Evolutionary conservation across 306 rosid species (phyloP), one percentile per base, ranked within the genome.

Genomic region (Acacia confusa): DNA sequence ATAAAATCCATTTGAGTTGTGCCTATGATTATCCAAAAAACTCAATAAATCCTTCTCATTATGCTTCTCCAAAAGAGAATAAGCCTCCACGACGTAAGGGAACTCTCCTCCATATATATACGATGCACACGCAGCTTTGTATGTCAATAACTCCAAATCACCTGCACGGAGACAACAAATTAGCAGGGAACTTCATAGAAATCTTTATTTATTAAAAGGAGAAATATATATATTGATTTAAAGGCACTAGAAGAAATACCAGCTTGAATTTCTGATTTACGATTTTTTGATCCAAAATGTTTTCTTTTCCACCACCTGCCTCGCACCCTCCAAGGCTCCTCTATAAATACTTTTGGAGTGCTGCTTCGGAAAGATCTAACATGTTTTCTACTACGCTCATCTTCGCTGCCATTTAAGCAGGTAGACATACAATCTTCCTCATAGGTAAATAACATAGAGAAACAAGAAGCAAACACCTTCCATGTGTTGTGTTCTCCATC

Each of bases 61-160:
- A 84, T 82, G 84, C 60, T 79, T 82, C 55, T 84, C 80, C 74
- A 95, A 84, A 81, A 75, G 78, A 71, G 70, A 77, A 79, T 40
- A 64, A 78, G 87, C 92, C 76, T 88, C 77, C 57, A 12, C 82
- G 58, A 90, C 86, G n/a, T 55, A 95, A 76, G 72, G 34, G 83
- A 82, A 83, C 68, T 86, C 85, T 19, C 69, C 30, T 12, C 94
- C 97, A 64, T 90, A 95, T 79, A 95, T 88, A 80, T 91, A 91
- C 2, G 86, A 78, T 68, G 92, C 97, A 73, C 92, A 87, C 10
- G 95, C 92, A 57, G 97, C 97, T 91, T 95, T 95, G 83, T 88
- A 91, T 38, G 97, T 61, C 48, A 89, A 50, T 25, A 91, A 86
- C 84, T 86, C 87, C 88, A 91, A 78, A 82, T 90, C 88, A 85